Percentiles rank a stretch among this genome's conserved stretches.
Conservation (phyloP, 2,329 filamentous ascomycete genomes). For the Colletotrichum theobromicola region DNA sequence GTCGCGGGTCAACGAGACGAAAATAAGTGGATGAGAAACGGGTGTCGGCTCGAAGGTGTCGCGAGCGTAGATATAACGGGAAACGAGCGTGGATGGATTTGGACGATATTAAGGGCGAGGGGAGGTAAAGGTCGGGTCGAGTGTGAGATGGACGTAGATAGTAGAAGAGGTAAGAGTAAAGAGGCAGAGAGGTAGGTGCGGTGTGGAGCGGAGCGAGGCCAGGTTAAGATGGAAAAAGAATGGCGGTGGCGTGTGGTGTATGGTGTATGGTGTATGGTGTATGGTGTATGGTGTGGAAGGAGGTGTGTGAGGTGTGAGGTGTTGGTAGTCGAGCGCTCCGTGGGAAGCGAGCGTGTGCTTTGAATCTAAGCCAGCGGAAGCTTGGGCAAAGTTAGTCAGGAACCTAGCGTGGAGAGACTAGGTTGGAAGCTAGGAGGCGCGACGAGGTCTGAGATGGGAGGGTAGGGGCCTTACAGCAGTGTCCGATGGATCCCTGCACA, state of each 20-base stretch:
- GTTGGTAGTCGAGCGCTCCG: constrained; percentile 12
- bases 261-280: not conserved
- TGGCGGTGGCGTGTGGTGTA: not conserved
- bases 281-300: not conserved
- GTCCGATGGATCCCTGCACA: not conserved
- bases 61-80: not conserved
- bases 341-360: constrained; percentile 19
- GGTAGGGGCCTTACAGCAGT: not conserved
- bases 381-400: constrained; percentile 20
- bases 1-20: not conserved
- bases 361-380: constrained; percentile 17
- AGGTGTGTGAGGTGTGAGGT: not conserved
- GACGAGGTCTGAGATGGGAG: not conserved
- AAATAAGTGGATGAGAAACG: not conserved
- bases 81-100: constrained; percentile 20
- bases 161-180: not conserved
- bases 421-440: not conserved
- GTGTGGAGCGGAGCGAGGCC: not conserved
- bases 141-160: not conserved
- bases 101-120: constrained; percentile 1
- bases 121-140: not conserved
- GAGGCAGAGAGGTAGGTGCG: not conserved
- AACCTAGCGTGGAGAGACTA: constrained; percentile 11
- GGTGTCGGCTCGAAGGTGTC: not conserved
- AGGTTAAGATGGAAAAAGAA: constrained; percentile 6